Evolutionary conservation across 2,329 filamentous ascomycete species (phyloP), one percentile per base, ranked within the genome.

Genomic region (Hirsutella thompsonii): DNA sequence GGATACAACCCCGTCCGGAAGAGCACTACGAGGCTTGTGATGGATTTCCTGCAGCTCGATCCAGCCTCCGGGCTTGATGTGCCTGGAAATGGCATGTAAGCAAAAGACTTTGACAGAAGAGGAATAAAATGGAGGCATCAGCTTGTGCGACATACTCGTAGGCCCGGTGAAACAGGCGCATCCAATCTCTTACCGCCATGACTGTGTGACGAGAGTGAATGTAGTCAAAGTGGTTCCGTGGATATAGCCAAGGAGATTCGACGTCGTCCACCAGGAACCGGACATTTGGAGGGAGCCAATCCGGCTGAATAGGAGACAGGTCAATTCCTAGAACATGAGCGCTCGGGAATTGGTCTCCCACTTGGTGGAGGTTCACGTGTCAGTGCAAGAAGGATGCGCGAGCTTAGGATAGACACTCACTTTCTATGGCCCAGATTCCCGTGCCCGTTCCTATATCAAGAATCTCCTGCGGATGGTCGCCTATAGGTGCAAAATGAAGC

Each of bases 401-500:
- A 35, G 16, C 13, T 10, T 33, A n/a, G 32, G 32, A 34, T 14
- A 34, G 8, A 18, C 13, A 47, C 61, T 50, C 51, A 65, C 62
- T 70, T 47, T 76, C 72, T 41, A 77, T 74, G 9, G 72, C 69
- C 73, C 73, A 76, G 6, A 74, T 72, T 2, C 73, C 73, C 1
- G 72, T 76, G 3, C 74, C 73, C 0, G 73, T 76, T 13, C 72
- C 73, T 36, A 77, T 65, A 47, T 77, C 74, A n/a, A 77, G 55
- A 9, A 75, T 60, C 46, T 69, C 60, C 43, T 72, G 67, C 0
- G 68, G 64, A 33, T 63, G 55, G 3, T 62, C 54, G 5, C 61
- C 62, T 38, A 75, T 63, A 2, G 72, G 70, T 3, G 72, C 69
- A 50, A 71, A 72, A 49, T 69, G 64, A n/a, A 76, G 56, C 43